These are phyloP conservation scores for Chrysanthemum makinoi DNA, from an alignment of 129 eudicot species.

Conservation along the genomic window DNA sequence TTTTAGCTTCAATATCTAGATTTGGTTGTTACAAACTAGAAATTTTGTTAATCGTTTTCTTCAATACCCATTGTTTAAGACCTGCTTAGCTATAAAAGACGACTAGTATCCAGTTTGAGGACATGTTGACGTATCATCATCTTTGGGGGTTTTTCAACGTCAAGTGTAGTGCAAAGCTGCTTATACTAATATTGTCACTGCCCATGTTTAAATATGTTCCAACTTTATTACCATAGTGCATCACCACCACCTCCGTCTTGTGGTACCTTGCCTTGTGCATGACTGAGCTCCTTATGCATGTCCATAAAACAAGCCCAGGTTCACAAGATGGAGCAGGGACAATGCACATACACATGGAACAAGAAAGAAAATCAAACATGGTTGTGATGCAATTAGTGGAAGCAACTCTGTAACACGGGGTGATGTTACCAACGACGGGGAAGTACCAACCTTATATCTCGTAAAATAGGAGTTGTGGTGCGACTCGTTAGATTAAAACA, in stretches of 20 bases:
- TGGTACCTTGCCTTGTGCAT: neutral
- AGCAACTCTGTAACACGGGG: neutral
- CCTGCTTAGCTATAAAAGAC: neutral
- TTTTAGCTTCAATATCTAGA: neutral
- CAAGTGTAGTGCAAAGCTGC: neutral
- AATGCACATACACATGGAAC: neutral
- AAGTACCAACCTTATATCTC: neutral
- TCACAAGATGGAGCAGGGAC: neutral
- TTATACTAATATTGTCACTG: neutral
- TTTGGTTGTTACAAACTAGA: neutral
- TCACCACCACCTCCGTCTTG: neutral
- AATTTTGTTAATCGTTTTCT: neutral
- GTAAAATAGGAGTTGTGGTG: neutral
- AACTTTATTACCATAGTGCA: neutral
- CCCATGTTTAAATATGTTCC: neutral
- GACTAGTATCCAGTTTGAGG: neutral
- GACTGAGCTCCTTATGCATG: neutral
- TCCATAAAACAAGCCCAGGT: neutral
- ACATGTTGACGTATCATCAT: neutral
- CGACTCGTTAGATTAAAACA: neutral
- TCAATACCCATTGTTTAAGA: neutral
- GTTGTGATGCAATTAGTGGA: neutral
- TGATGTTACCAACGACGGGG: neutral
- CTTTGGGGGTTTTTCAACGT: neutral
- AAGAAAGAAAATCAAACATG: neutral